phyloP scores from a whole-genome alignment of 2,329 filamentous ascomycete species.

The Tolypocladium tropicale region DNA sequence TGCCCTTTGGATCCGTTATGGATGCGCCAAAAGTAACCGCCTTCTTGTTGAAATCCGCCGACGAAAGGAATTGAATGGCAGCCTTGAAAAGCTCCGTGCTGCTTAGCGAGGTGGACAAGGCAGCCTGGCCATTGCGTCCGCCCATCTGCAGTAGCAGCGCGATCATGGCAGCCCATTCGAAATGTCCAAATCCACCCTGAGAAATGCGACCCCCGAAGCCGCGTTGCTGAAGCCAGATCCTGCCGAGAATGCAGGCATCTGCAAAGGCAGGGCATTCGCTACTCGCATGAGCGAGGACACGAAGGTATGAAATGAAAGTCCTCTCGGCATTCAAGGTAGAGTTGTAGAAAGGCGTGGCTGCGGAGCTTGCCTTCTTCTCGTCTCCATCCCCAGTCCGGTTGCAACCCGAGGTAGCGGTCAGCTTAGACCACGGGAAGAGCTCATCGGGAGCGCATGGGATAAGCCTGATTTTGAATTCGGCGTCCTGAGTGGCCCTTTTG shows the following conservation, averaged over 20 bases:
- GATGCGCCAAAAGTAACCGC: constrained; percentile 42
- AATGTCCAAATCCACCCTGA: constrained; percentile 79
- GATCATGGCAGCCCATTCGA: constrained; percentile 79
- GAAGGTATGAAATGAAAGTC: constrained; percentile 63
- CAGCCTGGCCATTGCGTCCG: constrained; percentile 56
- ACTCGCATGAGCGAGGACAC: constrained; percentile 58
- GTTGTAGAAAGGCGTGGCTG: constrained; percentile 78
- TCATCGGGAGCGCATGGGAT: constrained; percentile 62
- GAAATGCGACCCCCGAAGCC: constrained; percentile 63
- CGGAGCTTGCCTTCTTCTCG: constrained; percentile 27
- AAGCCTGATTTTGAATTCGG: constrained; percentile 57
- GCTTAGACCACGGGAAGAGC: constrained; percentile 61
- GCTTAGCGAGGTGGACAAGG: constrained; percentile 72
- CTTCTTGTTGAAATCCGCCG: constrained; percentile 59
- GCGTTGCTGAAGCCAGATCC: constrained; percentile 81
- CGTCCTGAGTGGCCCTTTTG: constrained; percentile 16
- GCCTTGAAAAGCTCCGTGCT: constrained; percentile 94
- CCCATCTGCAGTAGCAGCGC: constrained; percentile 74
- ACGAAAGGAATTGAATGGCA: constrained; percentile 74
- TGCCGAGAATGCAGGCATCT: constrained; percentile 78
- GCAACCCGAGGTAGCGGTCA: constrained; percentile 59
- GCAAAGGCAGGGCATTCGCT: constrained; percentile 63
- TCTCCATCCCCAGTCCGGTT: constrained; percentile 46
- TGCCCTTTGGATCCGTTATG: constrained; percentile 19
- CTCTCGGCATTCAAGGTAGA: constrained; percentile 71